Evolutionary conservation across 2,329 filamentous ascomycete species (phyloP), one percentile per base, ranked within the genome.

Genomic region (Curvularia spicifera): DNA sequence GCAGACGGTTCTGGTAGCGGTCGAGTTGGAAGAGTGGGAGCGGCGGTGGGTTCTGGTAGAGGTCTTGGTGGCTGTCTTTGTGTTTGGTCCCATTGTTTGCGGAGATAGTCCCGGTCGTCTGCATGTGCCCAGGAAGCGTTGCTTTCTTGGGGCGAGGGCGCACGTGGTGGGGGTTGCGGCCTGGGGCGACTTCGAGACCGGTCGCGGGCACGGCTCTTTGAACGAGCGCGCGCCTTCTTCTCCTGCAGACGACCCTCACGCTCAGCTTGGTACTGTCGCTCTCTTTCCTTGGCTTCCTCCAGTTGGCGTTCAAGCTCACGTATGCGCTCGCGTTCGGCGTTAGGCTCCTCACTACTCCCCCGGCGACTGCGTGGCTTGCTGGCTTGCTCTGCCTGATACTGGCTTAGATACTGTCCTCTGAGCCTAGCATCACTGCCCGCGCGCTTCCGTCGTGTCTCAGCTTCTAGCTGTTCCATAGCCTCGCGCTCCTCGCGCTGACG

Each of bases 361-460:
- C 66, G 74, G 42, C 68, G 74, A 55, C 75, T 78, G 37, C 71
- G 71, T 8, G 76, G 66, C 28, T 71, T 72, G 49, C 65, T 68
- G 8, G 70, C 76, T 72, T 90, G 87, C 65, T 91, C 88, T 20
- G 89, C 87, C 74, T 91, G 89, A 73, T 97, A 96, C 72, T 97
- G 90, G 71, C 91, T 94, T 50, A 96, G 83, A 68, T 89, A 93
- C 72, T 97, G 93, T 2, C 93, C 93, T 59, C 88, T 89, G 22
- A 97, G 81, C 61, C 88, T 86, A 37, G 84, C 82, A 67, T 93
- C 88, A 69, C 85, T 89, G 61, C 80, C 81, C 24, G 81, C 82
- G 60, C 86, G 83, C 55, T 85, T 82, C 57, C 85, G 82, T 67
- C 83, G 82, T 47, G 89, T 85, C 71, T 94, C 90, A 57, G 88